Percentiles rank a stretch among this genome's conserved stretches.
Evolutionary conservation across 2,329 filamentous ascomycete species (phyloP).

Genomic region (Pseudogymnoascus sp.): DNA sequence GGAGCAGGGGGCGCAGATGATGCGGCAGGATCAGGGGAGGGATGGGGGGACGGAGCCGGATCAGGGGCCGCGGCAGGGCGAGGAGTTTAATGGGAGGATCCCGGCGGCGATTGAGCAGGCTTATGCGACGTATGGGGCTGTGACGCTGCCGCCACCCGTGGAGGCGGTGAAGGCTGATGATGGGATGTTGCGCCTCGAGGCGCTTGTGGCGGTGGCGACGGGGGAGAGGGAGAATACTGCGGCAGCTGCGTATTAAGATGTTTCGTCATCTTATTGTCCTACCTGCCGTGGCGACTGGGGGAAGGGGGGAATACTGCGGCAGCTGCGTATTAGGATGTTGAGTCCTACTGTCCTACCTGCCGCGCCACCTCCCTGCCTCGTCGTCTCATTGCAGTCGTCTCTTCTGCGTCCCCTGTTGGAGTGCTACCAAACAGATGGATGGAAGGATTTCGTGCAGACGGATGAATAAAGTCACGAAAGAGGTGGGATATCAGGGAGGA

Average conservation of each 20-base stretch:
- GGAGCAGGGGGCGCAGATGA: not conserved
- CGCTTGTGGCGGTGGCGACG: conserved; percentile 57
- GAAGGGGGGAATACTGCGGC: conserved; percentile 36
- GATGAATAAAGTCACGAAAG: not conserved
- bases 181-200: conserved; percentile 50
- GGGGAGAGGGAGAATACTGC: conserved; percentile 39
- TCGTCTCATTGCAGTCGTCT: not conserved
- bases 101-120: not conserved
- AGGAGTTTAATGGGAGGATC: not conserved
- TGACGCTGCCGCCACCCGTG: not conserved
- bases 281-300: conserved; percentile 55
- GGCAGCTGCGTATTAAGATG: conserved; percentile 22
- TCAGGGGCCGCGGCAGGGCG: not conserved
- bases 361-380: not conserved
- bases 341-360: not conserved
- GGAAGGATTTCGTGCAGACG: not conserved
- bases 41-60: not conserved
- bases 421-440: not conserved
- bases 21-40: not conserved
- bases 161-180: conserved; percentile 23
- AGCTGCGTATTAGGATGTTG: conserved; percentile 20
- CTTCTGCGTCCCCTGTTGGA: not conserved
- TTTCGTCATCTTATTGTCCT: not conserved
- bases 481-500: not conserved
- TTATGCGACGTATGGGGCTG: not conserved